Evolutionary conservation across 1,284 basidiomycete species (phyloP), one percentile per base, ranked within the genome.

Genomic region (Ganoderma resinaceum): DNA sequence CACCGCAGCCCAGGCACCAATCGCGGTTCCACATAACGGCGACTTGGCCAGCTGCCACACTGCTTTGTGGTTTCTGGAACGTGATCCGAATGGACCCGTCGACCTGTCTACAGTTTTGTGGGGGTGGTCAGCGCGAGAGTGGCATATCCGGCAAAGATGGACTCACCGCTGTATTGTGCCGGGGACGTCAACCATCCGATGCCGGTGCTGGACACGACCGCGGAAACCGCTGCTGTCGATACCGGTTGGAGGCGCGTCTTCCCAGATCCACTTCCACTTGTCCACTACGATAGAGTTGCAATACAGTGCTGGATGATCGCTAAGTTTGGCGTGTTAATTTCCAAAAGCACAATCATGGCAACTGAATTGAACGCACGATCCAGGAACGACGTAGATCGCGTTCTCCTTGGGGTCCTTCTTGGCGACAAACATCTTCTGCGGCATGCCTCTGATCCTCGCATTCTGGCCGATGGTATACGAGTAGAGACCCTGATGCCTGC

Each of bases 381-480:
- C 91, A 14, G 90, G 89, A 1, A 95, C 96, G 2, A 97, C 88
- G 43, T 91, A 86, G 11, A 98, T 86, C 37, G 83, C 84, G 75
- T 94, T 94, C 18, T 76, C 80, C 3, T 78, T 74, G 0, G 81
- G 71, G 70, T 95, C 89, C 77, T 98, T 99, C 52, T 81, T 79
- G 0, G 90, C 90, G 0, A 98, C 94, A 75, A 91, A 97, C 83
- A 92, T 87, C 73, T 86, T 88, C 63, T 87, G 77, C 0, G 80
- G 77, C 80, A 90, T 83, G 0, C 95, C 94, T 0, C 81, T 76
- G 16, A 98, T 80, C 31, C 88, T 85, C 0, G 94, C 91, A 5
- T 87, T 81, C 78, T 95, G 91, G 0, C 97, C 97, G 42, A 99
- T 91, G 0, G 97, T 98, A 72, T 91, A 95, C n/a, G 86, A 87